A percentile compares a stretch with the other conserved stretches of the same genome.
Evolutionary conservation across 2,329 filamentous ascomycete species (phyloP).

Genomic region (Dothistroma pini): DNA sequence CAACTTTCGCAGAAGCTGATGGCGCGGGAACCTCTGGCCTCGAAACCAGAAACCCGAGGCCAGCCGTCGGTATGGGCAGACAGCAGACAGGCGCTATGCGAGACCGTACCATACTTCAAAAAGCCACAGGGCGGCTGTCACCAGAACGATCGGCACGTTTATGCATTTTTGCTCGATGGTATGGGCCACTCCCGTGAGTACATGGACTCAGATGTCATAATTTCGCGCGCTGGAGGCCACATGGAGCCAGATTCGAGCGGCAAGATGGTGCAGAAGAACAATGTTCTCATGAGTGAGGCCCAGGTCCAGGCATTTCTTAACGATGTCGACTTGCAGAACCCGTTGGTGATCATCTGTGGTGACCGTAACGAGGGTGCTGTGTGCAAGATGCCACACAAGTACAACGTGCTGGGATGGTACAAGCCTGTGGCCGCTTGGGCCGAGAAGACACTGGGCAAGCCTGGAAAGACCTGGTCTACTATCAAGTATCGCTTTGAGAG

Average conservation of each 20-base stretch:
- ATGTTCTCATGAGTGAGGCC: slow-evolving; percentile 42
- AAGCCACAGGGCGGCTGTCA: slow-evolving; percentile 60
- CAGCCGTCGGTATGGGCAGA: slow-evolving; percentile 56
- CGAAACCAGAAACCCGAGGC: slow-evolving; percentile 35
- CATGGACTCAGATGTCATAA: slow-evolving; percentile 59
- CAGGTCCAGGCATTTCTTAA: slow-evolving; percentile 44
- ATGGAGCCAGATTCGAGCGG: slow-evolving; percentile 47
- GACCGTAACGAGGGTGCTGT: slow-evolving; percentile 48
- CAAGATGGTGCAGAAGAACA: slow-evolving; percentile 44
- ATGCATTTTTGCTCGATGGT: slow-evolving; percentile 58
- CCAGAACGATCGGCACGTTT: slow-evolving; percentile 46
- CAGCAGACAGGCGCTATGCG: slow-evolving; percentile 58
- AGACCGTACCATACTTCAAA: slow-evolving; percentile 61
- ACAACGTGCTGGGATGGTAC: slow-evolving; percentile 66
- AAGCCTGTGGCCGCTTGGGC: slow-evolving; percentile 66
- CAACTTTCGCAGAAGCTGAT: slow-evolving; percentile 27
- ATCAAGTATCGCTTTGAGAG: slow-evolving; percentile 65
- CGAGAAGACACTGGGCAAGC: slow-evolving; percentile 49
- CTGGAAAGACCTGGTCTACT: slow-evolving; percentile 32
- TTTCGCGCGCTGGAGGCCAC: slow-evolving; percentile 59
- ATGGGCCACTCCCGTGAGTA: slow-evolving; percentile 53
- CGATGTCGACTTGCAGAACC: slow-evolving; percentile 45
- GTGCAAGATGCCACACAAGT: slow-evolving; percentile 54
- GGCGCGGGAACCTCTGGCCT: slow-evolving; percentile 21
- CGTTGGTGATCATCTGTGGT: slow-evolving; percentile 53